Percentiles rank a stretch among this genome's conserved stretches.
Conservation (phyloP, 805 yeast genomes). For the Lachancea waltii region DNA sequence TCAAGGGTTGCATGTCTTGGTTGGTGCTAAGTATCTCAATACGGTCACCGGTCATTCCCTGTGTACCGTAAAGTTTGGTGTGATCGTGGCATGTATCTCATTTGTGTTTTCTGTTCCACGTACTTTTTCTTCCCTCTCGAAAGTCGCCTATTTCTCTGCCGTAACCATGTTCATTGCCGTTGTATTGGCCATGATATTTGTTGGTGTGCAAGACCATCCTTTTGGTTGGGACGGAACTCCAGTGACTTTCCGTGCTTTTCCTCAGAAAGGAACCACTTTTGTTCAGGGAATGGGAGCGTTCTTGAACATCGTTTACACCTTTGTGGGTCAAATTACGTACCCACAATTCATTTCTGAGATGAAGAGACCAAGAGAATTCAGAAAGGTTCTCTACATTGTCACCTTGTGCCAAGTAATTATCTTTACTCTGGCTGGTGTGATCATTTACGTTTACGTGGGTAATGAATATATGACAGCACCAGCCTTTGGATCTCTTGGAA, state of each 20-base stretch:
- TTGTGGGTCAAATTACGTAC: conserved; percentile 58
- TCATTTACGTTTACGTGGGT: conserved; percentile 54
- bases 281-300: conserved; percentile 50
- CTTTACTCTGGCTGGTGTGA: conserved; percentile 50
- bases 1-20: conserved; percentile 52
- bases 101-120: conserved; percentile 49
- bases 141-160: conserved; percentile 48
- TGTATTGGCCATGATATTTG: conserved; percentile 45
- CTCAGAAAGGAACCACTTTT: conserved; percentile 46
- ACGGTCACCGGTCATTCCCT: conserved; percentile 44
- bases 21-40: conserved; percentile 54
- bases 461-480: conserved; percentile 49
- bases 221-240: conserved; percentile 36
- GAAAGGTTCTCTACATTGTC: conserved; percentile 48
- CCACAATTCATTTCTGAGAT: conserved; percentile 58
- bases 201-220: conserved; percentile 48
- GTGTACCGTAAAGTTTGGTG: conserved; percentile 49
- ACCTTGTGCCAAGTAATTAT: conserved; percentile 44
- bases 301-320: conserved; percentile 54
- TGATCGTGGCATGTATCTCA: conserved; percentile 44
- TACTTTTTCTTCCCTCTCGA: conserved; percentile 47
- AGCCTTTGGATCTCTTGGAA: conserved; percentile 48
- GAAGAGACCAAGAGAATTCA: conserved; percentile 51
- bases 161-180: conserved; percentile 53
- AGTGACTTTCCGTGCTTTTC: conserved; percentile 43